Evolutionary conservation across 495 filamentous ascomycete genomes (phyloP), one percentile per base, ranked within the genome.

Genomic region (Aspergillus bridgeri): DNA sequence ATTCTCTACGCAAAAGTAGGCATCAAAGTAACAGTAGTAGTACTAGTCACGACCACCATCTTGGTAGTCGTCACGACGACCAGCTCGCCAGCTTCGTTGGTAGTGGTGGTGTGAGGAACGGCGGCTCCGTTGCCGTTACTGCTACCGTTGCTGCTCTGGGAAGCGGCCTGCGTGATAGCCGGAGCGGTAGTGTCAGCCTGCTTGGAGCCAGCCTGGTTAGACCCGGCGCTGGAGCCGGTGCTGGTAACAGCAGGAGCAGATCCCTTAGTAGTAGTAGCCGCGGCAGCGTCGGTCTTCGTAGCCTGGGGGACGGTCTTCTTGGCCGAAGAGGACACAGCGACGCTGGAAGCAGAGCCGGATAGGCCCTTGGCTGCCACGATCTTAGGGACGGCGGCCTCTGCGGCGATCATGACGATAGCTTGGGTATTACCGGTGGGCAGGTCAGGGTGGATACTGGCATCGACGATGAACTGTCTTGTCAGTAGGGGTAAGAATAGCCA

Each of bases 341-440:
- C 42, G 24, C 51, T 54, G 33, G 51, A 48, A 23, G 44, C 24
- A n/a, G 48, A 50, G 48, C 48, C 24, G 23, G 48, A 9, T 7
- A 25, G 17, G 6, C 21, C 48, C n/a, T 46, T 25, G 13, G 53
- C 53, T 20, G 53, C 56, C 42, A 62, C 20, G 54, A 70, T 72
- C 33, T 65, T 75, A 38, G 70, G 66, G 3, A 56, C 63, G 13
- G 67, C 63, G 13, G 59, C 49, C 59, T 75, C 70, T 20, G 72
- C 72, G 24, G 63, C 72, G 27, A 75, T 60, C 70, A 72, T 70
- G 61, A 72, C 60, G 8, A 68, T 70, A 3, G 66, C 64, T 62
- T 72, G 69, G 24, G 67, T 69, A 57, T 75, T 75, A 3, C 69
- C 72, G 33, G 70, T 72, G 8, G 69, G 63, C 20, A 75, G 60